These are phyloP conservation scores for Leccinum fibrillosum DNA, from an alignment of 768 basidiomycete species.

Conservation along the genomic window DNA sequence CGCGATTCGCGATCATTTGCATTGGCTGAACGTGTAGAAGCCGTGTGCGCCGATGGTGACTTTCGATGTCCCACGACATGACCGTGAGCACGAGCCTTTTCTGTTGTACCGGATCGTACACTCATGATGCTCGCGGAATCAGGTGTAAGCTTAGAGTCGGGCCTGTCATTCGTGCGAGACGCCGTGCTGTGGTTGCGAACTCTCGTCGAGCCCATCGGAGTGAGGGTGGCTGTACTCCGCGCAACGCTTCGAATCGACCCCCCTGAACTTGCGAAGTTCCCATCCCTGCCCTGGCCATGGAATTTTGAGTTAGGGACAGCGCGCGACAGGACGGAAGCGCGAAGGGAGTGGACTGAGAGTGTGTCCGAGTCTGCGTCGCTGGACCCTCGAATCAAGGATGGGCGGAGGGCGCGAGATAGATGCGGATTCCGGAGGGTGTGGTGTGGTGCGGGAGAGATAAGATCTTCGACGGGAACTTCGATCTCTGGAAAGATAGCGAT, in stretches of 20 bases:
- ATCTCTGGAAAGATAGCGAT: constrained; percentile 50
- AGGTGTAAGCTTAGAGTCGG: constrained; percentile 75
- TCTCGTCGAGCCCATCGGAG: constrained; percentile 14
- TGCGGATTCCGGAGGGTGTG: constrained; percentile 24
- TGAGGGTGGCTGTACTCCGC: constrained; percentile 35
- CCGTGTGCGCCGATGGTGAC: constrained; percentile 19
- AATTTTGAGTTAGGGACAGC: constrained; percentile 23
- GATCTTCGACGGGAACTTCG: constrained; percentile 75
- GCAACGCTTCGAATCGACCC: constrained; percentile 47
- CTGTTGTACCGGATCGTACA: constrained; percentile 21
- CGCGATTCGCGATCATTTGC: constrained; percentile 1
- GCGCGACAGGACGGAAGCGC: constrained; percentile 41
- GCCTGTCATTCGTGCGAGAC: constrained; percentile 38
- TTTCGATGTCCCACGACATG: constrained; percentile 19
- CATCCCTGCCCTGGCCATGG: constrained; percentile 21
- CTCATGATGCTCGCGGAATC: constrained; percentile 30
- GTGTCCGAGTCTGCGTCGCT: constrained; percentile 38
- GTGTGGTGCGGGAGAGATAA: constrained; percentile 46
- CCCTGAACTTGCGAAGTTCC: constrained; percentile 25
- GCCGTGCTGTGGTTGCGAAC: constrained; percentile 27
- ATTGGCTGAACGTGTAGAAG: constrained; percentile 2
- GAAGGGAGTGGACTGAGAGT: constrained; percentile 45
- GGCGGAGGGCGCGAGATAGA: constrained; percentile 26
- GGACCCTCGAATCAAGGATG: constrained; percentile 26
- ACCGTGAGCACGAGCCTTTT: constrained; percentile 20